phyloP scores from a whole-genome alignment of 306 rosid species.

The Gillenia trifoliata region DNA sequence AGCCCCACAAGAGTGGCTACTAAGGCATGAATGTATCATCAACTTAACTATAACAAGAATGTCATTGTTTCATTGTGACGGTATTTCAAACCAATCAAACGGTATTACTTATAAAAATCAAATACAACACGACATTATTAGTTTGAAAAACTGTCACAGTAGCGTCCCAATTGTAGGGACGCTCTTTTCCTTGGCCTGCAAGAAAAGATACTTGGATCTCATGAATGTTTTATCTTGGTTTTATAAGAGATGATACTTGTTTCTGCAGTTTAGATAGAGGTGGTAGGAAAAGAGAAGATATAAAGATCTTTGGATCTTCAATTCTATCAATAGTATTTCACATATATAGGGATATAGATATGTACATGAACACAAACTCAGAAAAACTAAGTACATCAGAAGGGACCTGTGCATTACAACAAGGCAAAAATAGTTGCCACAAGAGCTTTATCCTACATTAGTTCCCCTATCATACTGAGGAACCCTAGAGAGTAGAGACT shows the following conservation, averaged over 20 bases:
- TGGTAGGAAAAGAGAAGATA: not conserved
- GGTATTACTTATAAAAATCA: too few species aligned
- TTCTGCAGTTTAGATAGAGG: not conserved
- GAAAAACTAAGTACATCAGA: conserved; percentile 47
- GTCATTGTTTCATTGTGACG: not conserved
- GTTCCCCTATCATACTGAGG: conserved; percentile 27
- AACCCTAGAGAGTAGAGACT: conserved; percentile 26
- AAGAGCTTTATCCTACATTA: conserved; percentile 30
- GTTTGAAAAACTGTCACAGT: too few species aligned
- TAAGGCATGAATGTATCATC: not conserved
- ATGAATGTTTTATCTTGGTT: not conserved
- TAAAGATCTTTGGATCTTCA: conserved; percentile 26
- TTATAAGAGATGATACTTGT: not conserved
- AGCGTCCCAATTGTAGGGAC: not conserved
- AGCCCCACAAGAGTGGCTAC: not conserved
- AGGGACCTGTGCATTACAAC: conserved; percentile 32
- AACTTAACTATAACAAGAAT: too few species aligned
- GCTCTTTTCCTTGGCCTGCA: not conserved
- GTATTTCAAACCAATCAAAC: too few species aligned
- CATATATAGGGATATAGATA: conserved; percentile 42
- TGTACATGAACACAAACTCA: conserved; percentile 28
- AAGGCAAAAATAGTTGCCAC: conserved; percentile 40
- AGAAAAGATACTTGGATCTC: not conserved
- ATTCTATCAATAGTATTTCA: conserved; percentile 12
- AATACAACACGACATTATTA: not conserved